These are phyloP conservation scores for Collybiopsis luxurians DNA, from an alignment of 768 basidiomycete species.

Conservation along the genomic window DNA sequence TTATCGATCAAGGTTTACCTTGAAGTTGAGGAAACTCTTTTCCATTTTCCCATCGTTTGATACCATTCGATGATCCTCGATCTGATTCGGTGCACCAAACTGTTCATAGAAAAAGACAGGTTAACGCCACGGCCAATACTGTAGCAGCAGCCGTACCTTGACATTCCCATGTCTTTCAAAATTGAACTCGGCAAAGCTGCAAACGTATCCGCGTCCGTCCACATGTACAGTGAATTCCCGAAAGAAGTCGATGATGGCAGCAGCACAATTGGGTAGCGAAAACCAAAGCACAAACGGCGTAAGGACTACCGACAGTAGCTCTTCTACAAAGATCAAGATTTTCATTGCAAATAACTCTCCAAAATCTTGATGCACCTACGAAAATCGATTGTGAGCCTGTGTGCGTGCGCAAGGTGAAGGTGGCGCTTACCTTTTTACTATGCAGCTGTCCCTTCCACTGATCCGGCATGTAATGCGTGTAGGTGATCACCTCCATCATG, in stretches of 20 bases:
- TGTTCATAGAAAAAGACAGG: slow-evolving; percentile 22
- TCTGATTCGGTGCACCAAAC: slow-evolving; percentile 82
- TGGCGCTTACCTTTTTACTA: slow-evolving; percentile 69
- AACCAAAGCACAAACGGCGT: slow-evolving; percentile 95
- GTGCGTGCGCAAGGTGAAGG: not conserved
- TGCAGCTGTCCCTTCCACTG: slow-evolving; percentile 90
- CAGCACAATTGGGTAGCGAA: slow-evolving; percentile 86
- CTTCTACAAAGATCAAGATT: slow-evolving; percentile 80
- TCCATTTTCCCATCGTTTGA: slow-evolving; percentile 98
- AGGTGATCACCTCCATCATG: slow-evolving; percentile 88
- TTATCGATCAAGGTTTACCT: slow-evolving; percentile 35
- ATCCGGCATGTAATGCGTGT: slow-evolving; percentile 95
- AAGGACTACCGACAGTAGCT: slow-evolving; percentile 85
- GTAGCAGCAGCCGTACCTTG: slow-evolving; percentile 48
- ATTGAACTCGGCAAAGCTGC: slow-evolving; percentile 98
- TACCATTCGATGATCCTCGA: slow-evolving; percentile 69
- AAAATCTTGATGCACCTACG: slow-evolving; percentile 86
- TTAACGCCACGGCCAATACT: not conserved
- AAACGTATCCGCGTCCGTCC: slow-evolving; percentile 94
- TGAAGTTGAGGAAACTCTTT: slow-evolving; percentile 95
- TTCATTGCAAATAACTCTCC: slow-evolving; percentile 95
- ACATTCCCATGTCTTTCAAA: slow-evolving; percentile 93
- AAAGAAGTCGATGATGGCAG: slow-evolving; percentile 95
- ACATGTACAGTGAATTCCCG: slow-evolving; percentile 97
- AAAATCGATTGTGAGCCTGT: not conserved